Percentiles rank a stretch among this genome's conserved stretches.
Evolutionary conservation across 2,329 filamentous ascomycete genomes (phyloP).

Genomic region (Penicillium sp.): DNA sequence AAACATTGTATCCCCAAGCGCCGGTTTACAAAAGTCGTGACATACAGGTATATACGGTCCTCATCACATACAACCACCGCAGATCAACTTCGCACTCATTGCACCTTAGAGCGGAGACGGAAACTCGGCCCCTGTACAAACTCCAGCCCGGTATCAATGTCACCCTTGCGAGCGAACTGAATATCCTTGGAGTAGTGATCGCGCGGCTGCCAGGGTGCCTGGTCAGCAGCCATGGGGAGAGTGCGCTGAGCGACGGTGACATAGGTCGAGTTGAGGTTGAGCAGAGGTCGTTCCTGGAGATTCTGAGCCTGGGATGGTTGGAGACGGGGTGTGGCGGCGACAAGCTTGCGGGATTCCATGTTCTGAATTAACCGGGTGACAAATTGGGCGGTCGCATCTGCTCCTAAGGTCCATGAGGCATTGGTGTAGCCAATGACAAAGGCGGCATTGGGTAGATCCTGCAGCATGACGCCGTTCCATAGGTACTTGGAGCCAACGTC

Average conservation of each 20-base stretch:
- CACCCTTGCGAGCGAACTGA: constrained; percentile 36
- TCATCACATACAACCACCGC: background rate
- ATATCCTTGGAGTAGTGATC: constrained; percentile 39
- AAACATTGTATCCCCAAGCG: background rate
- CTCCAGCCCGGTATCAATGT: constrained; percentile 33
- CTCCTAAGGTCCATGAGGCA: constrained; percentile 44
- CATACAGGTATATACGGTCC: background rate
- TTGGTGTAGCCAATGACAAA: constrained; percentile 44
- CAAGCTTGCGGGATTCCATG: constrained; percentile 25
- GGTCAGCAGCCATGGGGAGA: constrained; percentile 38
- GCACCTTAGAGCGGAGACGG: constrained; percentile 12
- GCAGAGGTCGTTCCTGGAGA: constrained; percentile 28
- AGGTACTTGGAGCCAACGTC: constrained; percentile 35
- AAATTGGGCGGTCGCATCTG: constrained; percentile 42
- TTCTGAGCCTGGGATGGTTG: constrained; percentile 9
- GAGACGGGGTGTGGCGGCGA: constrained; percentile 29
- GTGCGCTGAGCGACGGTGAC: constrained; percentile 30
- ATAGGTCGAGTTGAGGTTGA: constrained; percentile 42
- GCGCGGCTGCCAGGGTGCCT: constrained; percentile 39
- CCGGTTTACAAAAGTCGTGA: background rate
- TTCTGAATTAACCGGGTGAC: constrained; percentile 35
- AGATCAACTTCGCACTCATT: background rate
- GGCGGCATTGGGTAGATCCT: constrained; percentile 42
- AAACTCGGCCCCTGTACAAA: constrained; percentile 19
- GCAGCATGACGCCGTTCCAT: constrained; percentile 44